These are phyloP conservation scores for Leccinum barrowsii DNA, from an alignment of 768 basidiomycete species.

Conservation along the genomic window DNA sequence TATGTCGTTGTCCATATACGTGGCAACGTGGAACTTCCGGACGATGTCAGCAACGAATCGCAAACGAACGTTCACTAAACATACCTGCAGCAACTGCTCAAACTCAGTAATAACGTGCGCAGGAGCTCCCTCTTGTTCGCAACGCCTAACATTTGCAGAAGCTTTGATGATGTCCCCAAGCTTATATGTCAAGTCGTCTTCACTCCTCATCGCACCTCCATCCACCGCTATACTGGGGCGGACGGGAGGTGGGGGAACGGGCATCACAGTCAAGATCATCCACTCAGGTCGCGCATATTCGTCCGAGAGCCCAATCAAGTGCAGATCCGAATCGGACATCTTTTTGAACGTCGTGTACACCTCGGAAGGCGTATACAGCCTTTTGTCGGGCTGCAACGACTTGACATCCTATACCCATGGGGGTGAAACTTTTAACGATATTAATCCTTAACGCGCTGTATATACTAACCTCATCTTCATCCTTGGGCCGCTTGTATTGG, in stretches of 20 bases:
- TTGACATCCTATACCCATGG: conserved; percentile 61
- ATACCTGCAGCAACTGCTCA: conserved; percentile 90
- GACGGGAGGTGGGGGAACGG: conserved; percentile 96
- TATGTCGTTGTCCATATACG: conserved; percentile 99
- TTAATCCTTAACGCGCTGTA: not conserved
- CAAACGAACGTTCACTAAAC: conserved; percentile 14
- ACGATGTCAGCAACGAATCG: not conserved
- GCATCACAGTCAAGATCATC: conserved; percentile 99
- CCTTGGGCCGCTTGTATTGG: conserved; percentile 92
- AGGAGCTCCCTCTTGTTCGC: conserved; percentile 95
- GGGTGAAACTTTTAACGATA: conserved; percentile 9
- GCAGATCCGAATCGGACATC: conserved; percentile 86
- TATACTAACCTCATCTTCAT: conserved; percentile 86
- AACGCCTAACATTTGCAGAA: conserved; percentile 84
- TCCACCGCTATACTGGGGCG: conserved; percentile 97
- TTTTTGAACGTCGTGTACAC: conserved; percentile 96
- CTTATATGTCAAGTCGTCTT: conserved; percentile 98
- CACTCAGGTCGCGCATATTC: conserved; percentile 97
- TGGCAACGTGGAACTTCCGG: conserved; percentile 91
- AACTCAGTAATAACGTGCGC: conserved; percentile 95
- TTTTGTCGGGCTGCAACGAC: conserved; percentile 76
- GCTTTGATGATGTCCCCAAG: conserved; percentile 96
- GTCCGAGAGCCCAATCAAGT: conserved; percentile 87
- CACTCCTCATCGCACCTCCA: conserved; percentile 93
- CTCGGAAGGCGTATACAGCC: conserved; percentile 78